Evolutionary conservation across 2,329 filamentous ascomycete species (phyloP).

Genomic region (Geosmithia morbida): DNA sequence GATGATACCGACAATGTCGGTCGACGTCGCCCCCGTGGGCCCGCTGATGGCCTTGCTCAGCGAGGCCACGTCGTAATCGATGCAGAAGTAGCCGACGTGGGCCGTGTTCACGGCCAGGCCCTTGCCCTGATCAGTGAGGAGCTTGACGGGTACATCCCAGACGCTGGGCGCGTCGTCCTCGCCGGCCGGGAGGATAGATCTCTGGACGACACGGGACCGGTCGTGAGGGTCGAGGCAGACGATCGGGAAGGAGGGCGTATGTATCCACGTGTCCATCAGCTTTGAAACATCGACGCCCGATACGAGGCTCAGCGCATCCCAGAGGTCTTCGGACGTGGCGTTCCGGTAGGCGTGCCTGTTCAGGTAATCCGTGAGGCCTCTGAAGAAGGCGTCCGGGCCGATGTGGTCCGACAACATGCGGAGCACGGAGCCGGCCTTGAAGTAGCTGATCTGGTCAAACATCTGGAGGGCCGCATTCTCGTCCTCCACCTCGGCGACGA

Average conservation of each 20-base stretch:
- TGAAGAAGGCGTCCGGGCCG: slow-evolving; percentile 74
- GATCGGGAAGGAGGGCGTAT: slow-evolving; percentile 88
- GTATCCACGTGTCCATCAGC: slow-evolving; percentile 92
- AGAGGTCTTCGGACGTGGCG: slow-evolving; percentile 82
- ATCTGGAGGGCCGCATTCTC: slow-evolving; percentile 96
- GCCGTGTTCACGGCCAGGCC: slow-evolving; percentile 61
- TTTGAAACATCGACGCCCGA: slow-evolving; percentile 74
- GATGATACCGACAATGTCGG: slow-evolving; percentile 87
- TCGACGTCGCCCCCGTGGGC: slow-evolving; percentile 59
- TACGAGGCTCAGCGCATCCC: slow-evolving; percentile 74
- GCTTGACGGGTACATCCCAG: slow-evolving; percentile 89
- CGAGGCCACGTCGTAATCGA: slow-evolving; percentile 79
- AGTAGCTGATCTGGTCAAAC: slow-evolving; percentile 91
- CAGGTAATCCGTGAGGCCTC: slow-evolving; percentile 80
- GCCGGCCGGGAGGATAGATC: slow-evolving; percentile 79
- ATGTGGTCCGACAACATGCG: slow-evolving; percentile 91
- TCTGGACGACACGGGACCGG: slow-evolving; percentile 71
- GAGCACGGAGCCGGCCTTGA: slow-evolving; percentile 92
- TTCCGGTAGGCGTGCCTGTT: slow-evolving; percentile 80
- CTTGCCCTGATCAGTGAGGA: slow-evolving; percentile 60
- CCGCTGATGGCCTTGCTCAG: slow-evolving; percentile 68
- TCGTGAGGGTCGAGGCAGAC: slow-evolving; percentile 76
- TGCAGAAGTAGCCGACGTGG: slow-evolving; percentile 78
- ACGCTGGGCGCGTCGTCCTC: slow-evolving; percentile 85
- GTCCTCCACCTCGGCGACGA: slow-evolving; percentile 88